Percentiles rank a stretch among this genome's conserved stretches.
phyloP scores from a whole-genome alignment of 2,329 filamentous ascomycete species.

The Ceratocystis variospora region DNA sequence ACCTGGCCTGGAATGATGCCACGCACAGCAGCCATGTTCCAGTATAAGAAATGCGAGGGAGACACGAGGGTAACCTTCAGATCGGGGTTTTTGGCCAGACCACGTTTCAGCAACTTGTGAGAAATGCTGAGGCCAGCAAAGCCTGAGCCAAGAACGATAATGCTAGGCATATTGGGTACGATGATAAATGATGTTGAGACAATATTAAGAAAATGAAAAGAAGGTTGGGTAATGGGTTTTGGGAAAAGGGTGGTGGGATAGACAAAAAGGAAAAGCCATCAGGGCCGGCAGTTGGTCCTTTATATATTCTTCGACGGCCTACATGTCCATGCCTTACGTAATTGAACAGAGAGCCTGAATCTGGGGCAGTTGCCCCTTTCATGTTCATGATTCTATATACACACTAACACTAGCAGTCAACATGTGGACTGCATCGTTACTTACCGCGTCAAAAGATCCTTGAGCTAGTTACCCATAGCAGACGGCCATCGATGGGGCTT shows the following conservation, averaged over 20 bases:
- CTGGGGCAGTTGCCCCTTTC: background rate
- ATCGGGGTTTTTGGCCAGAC: conserved; percentile 28
- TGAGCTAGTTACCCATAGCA: background rate
- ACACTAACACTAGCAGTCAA: background rate
- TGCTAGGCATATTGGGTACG: conserved; percentile 25
- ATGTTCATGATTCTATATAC: background rate
- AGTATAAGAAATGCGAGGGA: conserved; percentile 37
- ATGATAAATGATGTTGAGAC: background rate
- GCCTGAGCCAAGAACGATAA: conserved; percentile 39
- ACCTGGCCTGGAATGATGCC: conserved; percentile 35
- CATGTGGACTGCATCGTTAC: background rate
- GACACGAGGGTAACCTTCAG: conserved; percentile 35
- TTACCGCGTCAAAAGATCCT: background rate
- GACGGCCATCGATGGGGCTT: background rate
- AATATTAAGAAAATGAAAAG: background rate
- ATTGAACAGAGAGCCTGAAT: background rate
- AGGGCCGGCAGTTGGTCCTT: background rate
- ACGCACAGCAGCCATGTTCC: conserved; percentile 35
- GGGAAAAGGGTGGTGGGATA: background rate
- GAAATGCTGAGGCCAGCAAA: conserved; percentile 34
- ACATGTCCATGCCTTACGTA: background rate
- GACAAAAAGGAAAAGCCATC: background rate
- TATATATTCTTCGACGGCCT: background rate
- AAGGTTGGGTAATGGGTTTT: background rate
- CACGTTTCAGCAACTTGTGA: conserved; percentile 37